Conservation (phyloP, 345 rosid species). For the Limnanthes douglasii region DNA sequence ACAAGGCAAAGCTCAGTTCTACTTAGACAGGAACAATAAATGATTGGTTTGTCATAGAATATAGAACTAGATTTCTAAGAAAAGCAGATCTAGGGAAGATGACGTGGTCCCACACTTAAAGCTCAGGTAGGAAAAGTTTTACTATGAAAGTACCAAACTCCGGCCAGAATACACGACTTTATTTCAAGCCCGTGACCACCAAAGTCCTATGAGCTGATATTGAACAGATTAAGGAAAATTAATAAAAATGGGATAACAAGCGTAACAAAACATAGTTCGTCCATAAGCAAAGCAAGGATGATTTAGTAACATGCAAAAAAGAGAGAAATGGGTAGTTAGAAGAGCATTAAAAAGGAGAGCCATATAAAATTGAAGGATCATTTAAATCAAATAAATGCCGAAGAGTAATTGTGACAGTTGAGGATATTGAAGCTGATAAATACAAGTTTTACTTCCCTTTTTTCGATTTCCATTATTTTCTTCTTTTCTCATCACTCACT, state of each 20-base stretch:
- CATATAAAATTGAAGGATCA: conserved; percentile 44
- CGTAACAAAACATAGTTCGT: conserved; percentile 5
- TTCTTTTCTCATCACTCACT: too few relatives aligned
- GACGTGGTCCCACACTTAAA: too few relatives aligned
- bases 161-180: too few relatives aligned
- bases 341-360: conserved; percentile 21
- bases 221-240: background rate
- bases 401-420: conserved; percentile 88
- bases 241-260: background rate
- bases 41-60: too few relatives aligned
- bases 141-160: too few relatives aligned
- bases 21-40: background rate
- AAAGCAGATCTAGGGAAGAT: too few relatives aligned
- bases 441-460: conserved; percentile 56
- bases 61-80: too few relatives aligned
- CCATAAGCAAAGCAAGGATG: conserved; percentile 11
- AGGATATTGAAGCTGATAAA: conserved; percentile 85
- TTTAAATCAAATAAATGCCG: conserved; percentile 94
- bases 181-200: background rate
- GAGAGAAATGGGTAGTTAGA: conserved; percentile 40
- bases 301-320: conserved; percentile 15
- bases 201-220: background rate
- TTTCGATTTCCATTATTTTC: conserved; percentile 9
- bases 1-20: conserved; percentile 8
- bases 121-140: too few relatives aligned